These are phyloP conservation scores for Umbellularia californica DNA, from an alignment of 164 flowering plant species.

Conservation along the genomic window DNA sequence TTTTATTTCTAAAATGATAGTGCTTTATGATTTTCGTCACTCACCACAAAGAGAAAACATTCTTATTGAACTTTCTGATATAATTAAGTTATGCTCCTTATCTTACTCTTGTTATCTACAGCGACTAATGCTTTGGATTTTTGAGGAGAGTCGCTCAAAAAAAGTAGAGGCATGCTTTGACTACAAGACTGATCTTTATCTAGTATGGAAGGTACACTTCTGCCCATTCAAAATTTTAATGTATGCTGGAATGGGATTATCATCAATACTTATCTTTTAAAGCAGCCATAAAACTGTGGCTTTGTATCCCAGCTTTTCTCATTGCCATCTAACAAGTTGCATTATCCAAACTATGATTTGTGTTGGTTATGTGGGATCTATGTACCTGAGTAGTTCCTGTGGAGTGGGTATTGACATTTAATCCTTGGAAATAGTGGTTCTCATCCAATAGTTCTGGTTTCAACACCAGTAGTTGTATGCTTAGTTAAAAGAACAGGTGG, in stretches of 20 bases:
- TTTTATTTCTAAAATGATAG: background rate
- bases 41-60: background rate
- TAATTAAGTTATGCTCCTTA: no score
- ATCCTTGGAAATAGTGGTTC: no score
- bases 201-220: constrained; percentile 58
- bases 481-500: no score
- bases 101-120: constrained; percentile 29
- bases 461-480: no score
- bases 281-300: background rate
- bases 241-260: background rate
- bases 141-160: constrained; percentile 23
- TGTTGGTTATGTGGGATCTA: no score
- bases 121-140: constrained; percentile 51
- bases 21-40: background rate
- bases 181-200: constrained; percentile 19
- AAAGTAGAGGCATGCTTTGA: constrained; percentile 11
- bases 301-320: background rate
- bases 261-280: background rate
- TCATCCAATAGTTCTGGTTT: no score
- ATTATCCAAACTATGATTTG: background rate
- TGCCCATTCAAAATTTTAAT: background rate
- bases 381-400: no score
- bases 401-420: no score
- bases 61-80: background rate
- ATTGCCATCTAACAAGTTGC: background rate